Evolutionary conservation across 331 rosid species (phyloP).

Genomic region (Malus hybrid): DNA sequence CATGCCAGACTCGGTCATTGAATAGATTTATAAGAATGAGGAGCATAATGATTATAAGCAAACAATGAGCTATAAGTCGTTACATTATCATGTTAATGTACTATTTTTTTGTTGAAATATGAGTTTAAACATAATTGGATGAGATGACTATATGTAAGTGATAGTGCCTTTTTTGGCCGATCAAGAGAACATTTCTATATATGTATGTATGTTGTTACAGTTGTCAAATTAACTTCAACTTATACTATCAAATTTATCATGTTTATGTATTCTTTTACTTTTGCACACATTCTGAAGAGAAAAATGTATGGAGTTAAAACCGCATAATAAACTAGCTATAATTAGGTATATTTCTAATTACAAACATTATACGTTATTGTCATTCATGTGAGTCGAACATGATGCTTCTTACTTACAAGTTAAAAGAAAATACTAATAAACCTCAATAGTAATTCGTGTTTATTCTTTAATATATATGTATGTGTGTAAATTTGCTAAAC

Average conservation of each 20-base stretch:
- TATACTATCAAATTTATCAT: no score
- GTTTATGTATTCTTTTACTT: no score
- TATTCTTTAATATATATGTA: background rate
- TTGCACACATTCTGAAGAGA: background rate
- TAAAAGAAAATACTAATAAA: no score
- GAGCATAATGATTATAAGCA: background rate
- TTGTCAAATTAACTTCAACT: background rate
- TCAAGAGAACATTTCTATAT: background rate
- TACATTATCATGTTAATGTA: background rate
- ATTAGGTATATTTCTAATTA: no score
- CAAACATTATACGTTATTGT: rapidly evolving
- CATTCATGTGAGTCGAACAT: no score
- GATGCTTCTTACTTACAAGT: no score
- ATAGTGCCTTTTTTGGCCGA: no score
- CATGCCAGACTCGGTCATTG: background rate
- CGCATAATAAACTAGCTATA: no score
- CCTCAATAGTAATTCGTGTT: no score
- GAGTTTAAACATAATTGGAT: background rate
- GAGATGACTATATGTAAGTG: no score
- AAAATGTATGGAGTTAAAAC: no score
- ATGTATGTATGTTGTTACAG: no score
- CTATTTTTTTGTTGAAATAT: background rate
- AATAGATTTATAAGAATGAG: background rate
- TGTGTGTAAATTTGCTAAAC: background rate
- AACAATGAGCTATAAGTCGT: background rate